Evolutionary conservation across 164 flowering plant genomes (phyloP).

Genomic region (Nymphaea colorata): DNA sequence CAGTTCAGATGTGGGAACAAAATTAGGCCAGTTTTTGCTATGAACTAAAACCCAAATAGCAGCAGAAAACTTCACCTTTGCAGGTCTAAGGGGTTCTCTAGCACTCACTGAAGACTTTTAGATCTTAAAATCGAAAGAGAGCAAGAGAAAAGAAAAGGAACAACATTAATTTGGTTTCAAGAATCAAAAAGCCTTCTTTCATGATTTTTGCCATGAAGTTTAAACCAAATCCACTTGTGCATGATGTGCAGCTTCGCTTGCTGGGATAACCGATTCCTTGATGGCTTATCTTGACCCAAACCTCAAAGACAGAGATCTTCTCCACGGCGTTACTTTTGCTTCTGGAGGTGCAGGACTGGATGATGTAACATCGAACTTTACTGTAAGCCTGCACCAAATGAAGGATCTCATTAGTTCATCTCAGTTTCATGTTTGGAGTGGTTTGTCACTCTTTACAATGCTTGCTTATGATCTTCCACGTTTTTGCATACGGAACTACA

Average conservation of each 20-base stretch:
- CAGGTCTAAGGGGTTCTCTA: too few species aligned
- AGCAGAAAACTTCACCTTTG: too few species aligned
- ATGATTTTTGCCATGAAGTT: too few species aligned
- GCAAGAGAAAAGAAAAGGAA: too few species aligned
- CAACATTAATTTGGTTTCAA: too few species aligned
- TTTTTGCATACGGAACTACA: constrained; percentile 6
- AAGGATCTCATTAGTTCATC: background rate
- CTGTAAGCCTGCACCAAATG: constrained; percentile 10
- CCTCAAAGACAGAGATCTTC: constrained; percentile 27
- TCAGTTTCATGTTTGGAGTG: background rate
- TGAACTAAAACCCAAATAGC: too few species aligned
- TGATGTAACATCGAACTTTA: constrained; percentile 21
- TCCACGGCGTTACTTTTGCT: constrained; percentile 51
- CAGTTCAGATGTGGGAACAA: too few species aligned
- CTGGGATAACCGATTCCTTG: constrained; percentile 31
- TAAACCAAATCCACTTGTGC: background rate
- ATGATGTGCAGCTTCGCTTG: background rate
- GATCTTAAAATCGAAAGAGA: too few species aligned
- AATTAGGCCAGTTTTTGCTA: too few species aligned
- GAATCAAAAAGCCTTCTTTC: too few species aligned
- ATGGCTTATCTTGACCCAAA: constrained; percentile 41
- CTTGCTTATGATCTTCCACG: too few species aligned
- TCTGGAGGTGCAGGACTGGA: constrained; percentile 49
- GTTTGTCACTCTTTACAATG: background rate
- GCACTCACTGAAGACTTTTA: too few species aligned